Evolutionary conservation across 345 rosid genomes (phyloP), one percentile per base, ranked within the genome.

Genomic region (Cochlearia excelsa): DNA sequence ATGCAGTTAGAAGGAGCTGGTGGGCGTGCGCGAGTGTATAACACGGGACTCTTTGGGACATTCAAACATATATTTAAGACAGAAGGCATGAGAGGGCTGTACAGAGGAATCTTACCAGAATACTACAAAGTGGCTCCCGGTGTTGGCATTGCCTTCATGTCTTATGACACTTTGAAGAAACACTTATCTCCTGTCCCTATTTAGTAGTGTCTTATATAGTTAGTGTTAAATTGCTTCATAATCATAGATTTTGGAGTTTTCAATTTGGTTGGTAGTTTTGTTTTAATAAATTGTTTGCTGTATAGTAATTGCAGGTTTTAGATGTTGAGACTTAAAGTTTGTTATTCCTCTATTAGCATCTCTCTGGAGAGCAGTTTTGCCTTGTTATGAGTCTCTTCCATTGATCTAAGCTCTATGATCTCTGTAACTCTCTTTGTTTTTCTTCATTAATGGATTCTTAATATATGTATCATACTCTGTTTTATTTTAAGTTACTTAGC

Each of bases 1-100:
- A 92, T 84, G 81, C 98, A 92, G 61, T 73, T 85, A 46, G 97
- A 92, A 78, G 98, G 98, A 51, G 94, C 84, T 10, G 95, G 90
- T 69, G 98, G 98, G 33, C 73, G 80, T 57, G 91, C 91, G 26
- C 78, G 81, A 26, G 82, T 88, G 10, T 88, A 86, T 71, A 80
- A 66, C 65, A 81, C 84, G 0, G 94, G 97, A 16, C 82, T 92
- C 65, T 66, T 78, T 10, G 94, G 97, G 34, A 83, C 86, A 37
- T 85, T 92, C 40, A 74, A 69, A 72, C 85, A 76, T 49, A 86
- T 89, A 70, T 56, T 86, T 71, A 69, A 44, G 51, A 59, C 77
- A 5, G 97, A 92, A 81, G 99, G 98, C 47, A 46, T 86, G n/a
- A 75, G 75, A 49, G 99, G 97, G 42, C 74, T 89, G 52, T 92